A percentile compares a stretch with the other conserved stretches of the same genome.
Evolutionary conservation across 768 basidiomycete species (phyloP).

Genomic region (Boletus huronensis): DNA sequence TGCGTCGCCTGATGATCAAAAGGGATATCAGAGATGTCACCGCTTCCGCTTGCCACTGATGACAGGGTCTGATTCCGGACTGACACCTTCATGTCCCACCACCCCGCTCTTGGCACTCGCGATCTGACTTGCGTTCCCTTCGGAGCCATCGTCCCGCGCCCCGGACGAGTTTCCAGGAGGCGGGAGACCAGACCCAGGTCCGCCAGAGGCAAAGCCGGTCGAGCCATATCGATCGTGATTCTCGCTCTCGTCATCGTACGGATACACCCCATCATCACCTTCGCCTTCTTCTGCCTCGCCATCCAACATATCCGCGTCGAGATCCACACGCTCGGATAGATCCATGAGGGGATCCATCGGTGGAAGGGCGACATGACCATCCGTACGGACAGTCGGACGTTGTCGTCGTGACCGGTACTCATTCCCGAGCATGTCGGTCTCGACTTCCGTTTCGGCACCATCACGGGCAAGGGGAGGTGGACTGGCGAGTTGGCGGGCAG

Average conservation of each 20-base stretch:
- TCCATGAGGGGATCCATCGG: constrained; percentile 7
- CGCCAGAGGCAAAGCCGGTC: constrained; percentile 8
- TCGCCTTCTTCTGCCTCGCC: constrained; percentile 9
- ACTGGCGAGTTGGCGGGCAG: constrained; percentile 18
- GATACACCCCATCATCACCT: background rate
- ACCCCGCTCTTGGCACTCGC: constrained; percentile 16
- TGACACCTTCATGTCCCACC: background rate
- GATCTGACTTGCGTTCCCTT: constrained; percentile 18
- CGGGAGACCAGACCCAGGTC: constrained; percentile 19
- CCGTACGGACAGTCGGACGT: constrained; percentile 28
- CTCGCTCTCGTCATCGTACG: constrained; percentile 8
- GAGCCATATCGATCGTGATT: constrained; percentile 2
- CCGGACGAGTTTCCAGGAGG: constrained; percentile 11
- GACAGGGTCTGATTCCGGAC: constrained; percentile 5
- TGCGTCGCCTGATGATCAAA: background rate
- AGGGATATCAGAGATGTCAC: constrained; percentile 1
- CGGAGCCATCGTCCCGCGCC: constrained; percentile 18
- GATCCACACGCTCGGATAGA: constrained; percentile 10
- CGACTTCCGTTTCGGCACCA: constrained; percentile 35
- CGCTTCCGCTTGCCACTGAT: constrained; percentile 26
- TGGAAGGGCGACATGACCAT: constrained; percentile 18
- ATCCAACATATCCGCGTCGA: constrained; percentile 31
- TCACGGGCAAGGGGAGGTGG: constrained; percentile 26
- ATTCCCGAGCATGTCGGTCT: constrained; percentile 20
- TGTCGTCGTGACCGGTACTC: constrained; percentile 14